Evolutionary conservation across 1,139 yeast genomes (phyloP), one percentile per base, ranked within the genome.

Genomic region (Candida tetrigidarum): DNA sequence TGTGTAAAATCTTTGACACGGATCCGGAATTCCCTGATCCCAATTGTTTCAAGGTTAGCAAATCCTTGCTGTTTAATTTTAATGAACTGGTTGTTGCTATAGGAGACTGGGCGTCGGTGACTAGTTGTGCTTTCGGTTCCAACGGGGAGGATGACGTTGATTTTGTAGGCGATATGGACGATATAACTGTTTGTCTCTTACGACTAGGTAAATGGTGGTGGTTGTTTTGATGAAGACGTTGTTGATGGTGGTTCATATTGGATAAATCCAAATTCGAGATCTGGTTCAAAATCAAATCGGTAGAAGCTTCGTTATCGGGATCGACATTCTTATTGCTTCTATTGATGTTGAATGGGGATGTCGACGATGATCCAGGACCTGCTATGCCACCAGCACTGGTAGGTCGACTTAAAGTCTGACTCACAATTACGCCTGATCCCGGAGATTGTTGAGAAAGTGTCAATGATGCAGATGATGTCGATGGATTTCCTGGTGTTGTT

Each of bases 1-100:
- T 77, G 64, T 93, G 99, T 44, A 90, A 68, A 11, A 91, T 95
- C 60, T 91, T 90, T 43, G 89, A 76, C 3, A 93, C 99, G 1
- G 91, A 84, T 2, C 99, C 99, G 11, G 96, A 90, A 62, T 90
- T 92, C 6, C 99, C 99, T 26, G 90, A 78, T 9, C 99, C 99
- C 47, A 93, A 74, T 51, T 83, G 84, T 50, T 88, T 84, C 45
- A 93, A 65, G 23, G 84, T 81, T 18, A 90, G 79, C 37, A 95
- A 68, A 59, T 93, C 97, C 39, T 81, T 80, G 50, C 77, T 83
- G 46, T 78, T 74, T 43, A 87, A 71, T 46, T 80, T 78, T 20
- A 68, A 51, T 6, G 69, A 54, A 3, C 74, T 69, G 20, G 78
- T 71, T 26, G 78, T 66, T 36, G 71, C 64, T 10, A 70, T 57